These are phyloP conservation scores for Penicillium goetzii DNA, from an alignment of 495 filamentous ascomycete species.

Conservation along the genomic window DNA sequence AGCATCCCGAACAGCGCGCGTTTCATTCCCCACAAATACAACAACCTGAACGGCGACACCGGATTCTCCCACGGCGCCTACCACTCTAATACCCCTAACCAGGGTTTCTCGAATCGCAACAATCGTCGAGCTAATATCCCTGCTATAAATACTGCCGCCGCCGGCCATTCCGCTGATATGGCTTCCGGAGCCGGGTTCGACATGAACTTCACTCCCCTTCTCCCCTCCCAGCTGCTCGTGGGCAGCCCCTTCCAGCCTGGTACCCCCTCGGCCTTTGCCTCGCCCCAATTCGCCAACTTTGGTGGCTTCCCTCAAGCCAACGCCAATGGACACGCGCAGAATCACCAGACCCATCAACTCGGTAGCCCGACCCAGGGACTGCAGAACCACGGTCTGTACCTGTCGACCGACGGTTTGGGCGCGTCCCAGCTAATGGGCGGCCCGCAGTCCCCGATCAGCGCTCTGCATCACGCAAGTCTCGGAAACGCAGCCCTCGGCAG, in stretches of 20 bases:
- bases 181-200: constrained; percentile 87
- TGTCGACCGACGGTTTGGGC: constrained; percentile 75
- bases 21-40: constrained; percentile 57
- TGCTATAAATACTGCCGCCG: constrained; percentile 80
- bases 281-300: constrained; percentile 87
- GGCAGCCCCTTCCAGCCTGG: constrained; percentile 97
- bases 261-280: constrained; percentile 84
- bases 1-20: constrained; percentile 57
- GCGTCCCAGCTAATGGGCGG: constrained; percentile 72
- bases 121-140: constrained; percentile 84
- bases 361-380: constrained; percentile 65
- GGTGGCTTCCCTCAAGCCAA: constrained; percentile 73
- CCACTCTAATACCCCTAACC: constrained; percentile 70
- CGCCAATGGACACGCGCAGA: constrained; percentile 60
- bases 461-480: constrained; percentile 59
- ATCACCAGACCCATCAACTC: constrained; percentile 57
- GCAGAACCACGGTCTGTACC: constrained; percentile 72
- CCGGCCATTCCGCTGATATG: constrained; percentile 70
- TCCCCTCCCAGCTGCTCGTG: constrained; percentile 91
- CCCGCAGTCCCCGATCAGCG: constrained; percentile 84
- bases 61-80: constrained; percentile 93
- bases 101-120: constrained; percentile 81
- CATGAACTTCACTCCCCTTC: constrained; percentile 96
- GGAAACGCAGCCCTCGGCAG: constrained; percentile 60
- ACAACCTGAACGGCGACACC: constrained; percentile 65